These are phyloP conservation scores for Clausena lansium DNA, from an alignment of 345 rosid genomes.

Conservation along the genomic window DNA sequence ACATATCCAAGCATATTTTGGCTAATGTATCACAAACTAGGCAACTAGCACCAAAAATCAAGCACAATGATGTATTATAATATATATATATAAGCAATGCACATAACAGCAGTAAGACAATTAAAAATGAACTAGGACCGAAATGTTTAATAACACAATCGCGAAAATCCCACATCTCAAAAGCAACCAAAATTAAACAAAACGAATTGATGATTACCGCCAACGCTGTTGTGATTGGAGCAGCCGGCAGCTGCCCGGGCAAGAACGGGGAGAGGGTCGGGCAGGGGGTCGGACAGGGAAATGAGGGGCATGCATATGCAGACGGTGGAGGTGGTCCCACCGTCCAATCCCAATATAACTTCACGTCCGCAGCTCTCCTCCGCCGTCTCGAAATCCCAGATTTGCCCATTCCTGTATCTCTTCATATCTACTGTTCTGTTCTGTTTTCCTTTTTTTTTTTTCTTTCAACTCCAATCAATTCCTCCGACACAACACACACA, in stretches of 20 bases:
- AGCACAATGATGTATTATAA: background rate
- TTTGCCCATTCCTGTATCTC: conserved; percentile 59
- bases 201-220: conserved; percentile 32
- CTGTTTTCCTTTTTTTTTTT: background rate
- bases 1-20: background rate
- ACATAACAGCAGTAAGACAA: background rate
- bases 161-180: background rate
- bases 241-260: conserved; percentile 69
- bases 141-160: background rate
- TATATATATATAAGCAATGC: background rate
- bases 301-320: conserved; percentile 64
- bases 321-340: conserved; percentile 74
- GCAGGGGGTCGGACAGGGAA: conserved; percentile 30
- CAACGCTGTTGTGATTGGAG: conserved; percentile 73
- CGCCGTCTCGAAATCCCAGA: conserved; percentile 59
- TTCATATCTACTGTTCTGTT: conserved; percentile 29
- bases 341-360: conserved; percentile 68
- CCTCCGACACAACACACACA: too few relatives aligned
- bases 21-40: background rate
- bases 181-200: background rate
- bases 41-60: background rate
- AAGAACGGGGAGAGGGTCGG: conserved; percentile 58
- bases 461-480: background rate
- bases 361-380: conserved; percentile 4
- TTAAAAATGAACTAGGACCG: background rate